Evolutionary conservation across 441 rosid species (phyloP).

Genomic region (Gossypium lobatum): DNA sequence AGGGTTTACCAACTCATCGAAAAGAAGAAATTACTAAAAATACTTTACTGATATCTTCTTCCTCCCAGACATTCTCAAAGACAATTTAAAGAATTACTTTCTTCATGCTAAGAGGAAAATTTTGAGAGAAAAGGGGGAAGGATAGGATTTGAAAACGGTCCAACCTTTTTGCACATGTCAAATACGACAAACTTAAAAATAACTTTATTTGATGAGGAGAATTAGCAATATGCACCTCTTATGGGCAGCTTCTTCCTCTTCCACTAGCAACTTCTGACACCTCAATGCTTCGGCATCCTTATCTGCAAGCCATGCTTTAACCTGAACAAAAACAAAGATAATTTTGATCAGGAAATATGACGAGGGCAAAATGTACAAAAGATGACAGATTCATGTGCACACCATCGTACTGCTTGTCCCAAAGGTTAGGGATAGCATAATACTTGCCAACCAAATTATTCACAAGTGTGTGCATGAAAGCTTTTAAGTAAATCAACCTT

Average conservation of each 20-base stretch:
- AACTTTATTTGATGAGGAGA: no score
- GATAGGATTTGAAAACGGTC: not conserved
- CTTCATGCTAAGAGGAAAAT: no score
- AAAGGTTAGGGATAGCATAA: not conserved
- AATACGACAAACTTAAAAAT: no score
- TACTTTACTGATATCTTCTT: not conserved
- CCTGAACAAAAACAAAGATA: slow-evolving; percentile 30
- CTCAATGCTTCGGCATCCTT: slow-evolving; percentile 93
- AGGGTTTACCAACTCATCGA: no score
- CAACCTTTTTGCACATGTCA: no score
- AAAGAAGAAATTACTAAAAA: no score
- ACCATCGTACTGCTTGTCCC: not conserved
- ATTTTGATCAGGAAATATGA: slow-evolving; percentile 8
- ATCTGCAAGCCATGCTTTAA: slow-evolving; percentile 87
- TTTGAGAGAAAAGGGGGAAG: no score
- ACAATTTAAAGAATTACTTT: not conserved
- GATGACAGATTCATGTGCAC: not conserved
- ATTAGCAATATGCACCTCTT: slow-evolving; percentile 48
- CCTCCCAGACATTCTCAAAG: not conserved
- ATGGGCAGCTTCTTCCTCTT: slow-evolving; percentile 95
- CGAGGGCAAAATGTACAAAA: not conserved
- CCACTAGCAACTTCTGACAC: slow-evolving; percentile 85
- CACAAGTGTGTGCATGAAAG: not conserved
- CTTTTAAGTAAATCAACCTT: not conserved
- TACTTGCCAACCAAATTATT: not conserved